phyloP scores from a whole-genome alignment of 2,329 filamentous ascomycete genomes.

The Nothopassalora personata region DNA sequence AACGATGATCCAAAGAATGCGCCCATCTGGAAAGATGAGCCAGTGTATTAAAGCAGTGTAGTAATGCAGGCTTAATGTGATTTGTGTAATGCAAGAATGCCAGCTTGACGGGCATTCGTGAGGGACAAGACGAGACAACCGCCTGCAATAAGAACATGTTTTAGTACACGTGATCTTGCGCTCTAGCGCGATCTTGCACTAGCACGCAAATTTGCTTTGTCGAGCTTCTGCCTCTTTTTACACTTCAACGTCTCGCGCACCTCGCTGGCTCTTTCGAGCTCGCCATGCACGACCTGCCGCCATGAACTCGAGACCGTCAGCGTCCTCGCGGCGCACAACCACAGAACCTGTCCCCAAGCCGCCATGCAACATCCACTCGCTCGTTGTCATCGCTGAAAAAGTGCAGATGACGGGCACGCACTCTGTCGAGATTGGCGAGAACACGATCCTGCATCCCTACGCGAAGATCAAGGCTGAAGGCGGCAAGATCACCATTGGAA shows the following conservation, averaged over 20 bases:
- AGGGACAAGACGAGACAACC: not conserved
- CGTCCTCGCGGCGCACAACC: conserved; percentile 7
- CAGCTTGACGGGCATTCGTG: not conserved
- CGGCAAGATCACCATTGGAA: conserved; percentile 41
- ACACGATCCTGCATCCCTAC: conserved; percentile 81
- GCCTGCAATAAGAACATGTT: no score
- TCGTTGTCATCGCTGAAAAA: conserved; percentile 45
- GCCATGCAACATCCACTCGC: conserved; percentile 41
- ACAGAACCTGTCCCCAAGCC: conserved; percentile 24
- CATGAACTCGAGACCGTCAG: conserved; percentile 15
- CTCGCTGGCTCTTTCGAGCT: not conserved
- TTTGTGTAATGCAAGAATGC: not conserved
- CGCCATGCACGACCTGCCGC: conserved; percentile 2
- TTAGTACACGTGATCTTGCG: no score
- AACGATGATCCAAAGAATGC: conserved; percentile 34
- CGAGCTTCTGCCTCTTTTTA: not conserved
- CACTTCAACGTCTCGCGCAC: not conserved
- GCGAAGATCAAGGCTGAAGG: conserved; percentile 46
- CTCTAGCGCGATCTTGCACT: no score
- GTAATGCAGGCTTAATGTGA: not conserved
- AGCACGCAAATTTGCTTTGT: no score
- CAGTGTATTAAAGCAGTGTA: conserved; percentile 4
- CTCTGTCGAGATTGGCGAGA: conserved; percentile 70
- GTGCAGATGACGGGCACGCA: conserved; percentile 60
- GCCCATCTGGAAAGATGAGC: conserved; percentile 38